A percentile compares a stretch with the other conserved stretches of the same genome.
Evolutionary conservation across 75 land plant genomes (phyloP).

Genomic region (Sequoia sempervirens): DNA sequence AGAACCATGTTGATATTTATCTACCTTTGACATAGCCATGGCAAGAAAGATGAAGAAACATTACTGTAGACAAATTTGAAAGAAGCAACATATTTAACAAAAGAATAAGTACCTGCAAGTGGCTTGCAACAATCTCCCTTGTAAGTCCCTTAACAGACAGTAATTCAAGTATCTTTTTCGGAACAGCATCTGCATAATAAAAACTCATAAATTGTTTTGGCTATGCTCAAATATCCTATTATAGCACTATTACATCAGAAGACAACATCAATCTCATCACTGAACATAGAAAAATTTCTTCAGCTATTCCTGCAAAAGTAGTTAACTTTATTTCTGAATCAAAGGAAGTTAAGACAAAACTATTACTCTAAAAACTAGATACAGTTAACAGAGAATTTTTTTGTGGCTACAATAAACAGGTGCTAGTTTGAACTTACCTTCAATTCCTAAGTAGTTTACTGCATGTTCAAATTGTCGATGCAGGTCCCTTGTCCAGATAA

Average conservation of each 20-base stretch:
- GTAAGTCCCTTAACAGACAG: constrained; percentile 42
- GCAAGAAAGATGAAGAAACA: not conserved
- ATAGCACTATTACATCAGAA: not conserved
- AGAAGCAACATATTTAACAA: not conserved
- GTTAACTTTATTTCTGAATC: not conserved
- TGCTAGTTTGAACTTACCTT: constrained; percentile 55
- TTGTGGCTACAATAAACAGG: constrained; percentile 15
- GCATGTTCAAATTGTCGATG: constrained; percentile 89
- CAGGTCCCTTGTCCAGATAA: constrained; percentile 88
- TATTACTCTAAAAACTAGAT: not conserved
- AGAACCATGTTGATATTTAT: not conserved
- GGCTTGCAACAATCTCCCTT: constrained; percentile 50
- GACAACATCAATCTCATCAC: not conserved
- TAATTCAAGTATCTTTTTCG: constrained; percentile 41
- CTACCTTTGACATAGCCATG: not conserved
- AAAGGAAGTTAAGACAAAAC: not conserved
- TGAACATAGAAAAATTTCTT: not conserved
- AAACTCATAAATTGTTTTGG: not conserved
- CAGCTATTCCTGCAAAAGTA: not conserved
- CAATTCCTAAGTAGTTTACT: constrained; percentile 84
- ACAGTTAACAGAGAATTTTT: not conserved
- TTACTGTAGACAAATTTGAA: not conserved
- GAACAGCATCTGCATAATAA: constrained; percentile 42
- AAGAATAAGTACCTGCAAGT: constrained; percentile 30
- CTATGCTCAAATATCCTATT: not conserved